Percentiles rank a stretch among this genome's conserved stretches.
Evolutionary conservation across 108 stramenopile species (phyloP).

Genomic region (Thalassiosira profunda): DNA sequence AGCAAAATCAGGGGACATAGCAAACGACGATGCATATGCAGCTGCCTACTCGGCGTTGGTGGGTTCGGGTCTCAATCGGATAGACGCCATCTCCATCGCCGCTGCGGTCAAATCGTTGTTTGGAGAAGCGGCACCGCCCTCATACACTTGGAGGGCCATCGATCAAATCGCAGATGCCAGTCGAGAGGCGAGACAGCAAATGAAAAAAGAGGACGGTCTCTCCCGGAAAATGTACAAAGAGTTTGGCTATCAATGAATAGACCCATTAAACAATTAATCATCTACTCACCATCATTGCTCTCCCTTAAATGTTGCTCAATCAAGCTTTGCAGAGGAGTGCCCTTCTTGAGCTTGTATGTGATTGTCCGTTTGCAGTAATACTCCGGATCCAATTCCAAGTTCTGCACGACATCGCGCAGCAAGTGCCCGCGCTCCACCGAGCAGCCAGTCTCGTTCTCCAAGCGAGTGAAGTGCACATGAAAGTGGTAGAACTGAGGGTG

Average conservation of each 20-base stretch:
- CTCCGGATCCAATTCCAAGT: slow-evolving; percentile 59
- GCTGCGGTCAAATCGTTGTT: slow-evolving; percentile 10
- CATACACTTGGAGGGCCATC: slow-evolving; percentile 23
- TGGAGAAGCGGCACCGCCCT: slow-evolving; percentile 18
- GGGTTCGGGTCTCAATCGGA: slow-evolving; percentile 13
- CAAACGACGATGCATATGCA: slow-evolving; percentile 10
- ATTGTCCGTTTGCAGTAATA: slow-evolving; percentile 71
- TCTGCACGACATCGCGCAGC: slow-evolving; percentile 73
- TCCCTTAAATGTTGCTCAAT: slow-evolving; percentile 18
- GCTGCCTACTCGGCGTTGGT: slow-evolving; percentile 18
- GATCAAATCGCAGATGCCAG: slow-evolving; percentile 18
- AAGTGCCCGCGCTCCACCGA: slow-evolving; percentile 72
- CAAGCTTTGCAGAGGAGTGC: slow-evolving; percentile 23
- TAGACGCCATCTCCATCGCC: slow-evolving; percentile 25
- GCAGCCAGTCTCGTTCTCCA: slow-evolving; percentile 67
- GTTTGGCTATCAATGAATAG: slow-evolving; percentile 20
- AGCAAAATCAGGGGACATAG: neutral
- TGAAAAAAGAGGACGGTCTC: slow-evolving; percentile 11
- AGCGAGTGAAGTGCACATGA: slow-evolving; percentile 78
- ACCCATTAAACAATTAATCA: neutral
- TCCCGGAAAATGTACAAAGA: slow-evolving; percentile 36
- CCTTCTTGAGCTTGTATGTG: slow-evolving; percentile 50
- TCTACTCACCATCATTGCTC: neutral
- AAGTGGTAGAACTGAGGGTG: slow-evolving; percentile 83
- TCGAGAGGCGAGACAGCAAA: neutral